Base-by-base conservation (phyloP, 495 filamentous ascomycete genomes). In the Lasiosphaeriaceae sp. region DNA sequence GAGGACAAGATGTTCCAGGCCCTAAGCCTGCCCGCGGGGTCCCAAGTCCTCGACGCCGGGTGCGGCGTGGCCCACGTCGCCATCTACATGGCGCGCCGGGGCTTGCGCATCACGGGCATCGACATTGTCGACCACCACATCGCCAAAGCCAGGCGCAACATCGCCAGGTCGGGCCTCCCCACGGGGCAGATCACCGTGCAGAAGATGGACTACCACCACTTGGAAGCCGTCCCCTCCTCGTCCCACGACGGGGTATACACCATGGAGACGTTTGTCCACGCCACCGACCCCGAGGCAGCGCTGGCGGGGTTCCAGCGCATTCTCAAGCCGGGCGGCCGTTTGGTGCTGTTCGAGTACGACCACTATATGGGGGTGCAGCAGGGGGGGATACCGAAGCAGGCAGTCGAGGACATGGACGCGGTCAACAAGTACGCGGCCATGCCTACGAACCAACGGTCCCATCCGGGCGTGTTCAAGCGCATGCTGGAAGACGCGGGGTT, bases 221-320 rank as follows among this genome's bases (percentile, higher is more conserved):
- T 85, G 1, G 64, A 77, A 9, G 47, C 52, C 6, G 68, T 80
- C 34, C 54, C 58, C 7, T 49, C 58, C 34, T 61, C 58, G 11
- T 76, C 73, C 0, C 74, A 80, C 52, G 78, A 84, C 56, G 82
- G 82, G 17, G 60, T 78, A 49, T 85, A 84, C 59, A 83, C 80
- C 1, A 82, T 83, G 72, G 82, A 85, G 59, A 84, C 81, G 0
- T 73, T 84, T 23, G 79, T 83, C 5, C 80, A 85, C 58, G 79
- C 82, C 7, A 80, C 73, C 1, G 74, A 83, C 20, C 75, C 76
- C 7, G 60, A 72, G 52, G 71, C 68, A 11, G 80, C 75, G 1
- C 57, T 83, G 23, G 50, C 58, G 11, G 71, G 76, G 39, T 84
- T 83, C 62, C 71, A 70, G 62, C 75, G 77, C 24, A 49, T 83